These are phyloP conservation scores for Bauhinia variegata DNA, from an alignment of 306 rosid genomes.

Conservation along the genomic window DNA sequence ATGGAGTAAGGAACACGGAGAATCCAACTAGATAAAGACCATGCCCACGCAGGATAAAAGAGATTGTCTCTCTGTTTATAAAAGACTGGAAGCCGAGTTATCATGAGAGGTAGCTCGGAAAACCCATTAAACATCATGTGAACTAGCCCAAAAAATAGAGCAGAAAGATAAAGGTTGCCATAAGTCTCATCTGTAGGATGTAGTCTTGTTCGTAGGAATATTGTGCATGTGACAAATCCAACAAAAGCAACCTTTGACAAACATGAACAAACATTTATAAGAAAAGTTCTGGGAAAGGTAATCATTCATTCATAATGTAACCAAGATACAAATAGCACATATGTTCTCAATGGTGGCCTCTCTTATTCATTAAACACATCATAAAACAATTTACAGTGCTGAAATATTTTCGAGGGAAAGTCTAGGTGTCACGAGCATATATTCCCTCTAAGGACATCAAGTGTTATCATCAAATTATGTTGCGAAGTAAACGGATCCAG, in stretches of 20 bases:
- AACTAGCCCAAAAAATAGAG: slow-evolving; percentile 79
- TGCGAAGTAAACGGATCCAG: not conserved
- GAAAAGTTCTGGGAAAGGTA: no score
- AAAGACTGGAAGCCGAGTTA: slow-evolving; percentile 80
- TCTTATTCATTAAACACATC: not conserved
- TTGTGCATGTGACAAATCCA: slow-evolving; percentile 77
- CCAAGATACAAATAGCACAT: not conserved
- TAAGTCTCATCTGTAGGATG: slow-evolving; percentile 69
- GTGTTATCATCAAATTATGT: not conserved
- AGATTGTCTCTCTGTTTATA: slow-evolving; percentile 87
- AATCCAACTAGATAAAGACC: slow-evolving; percentile 78
- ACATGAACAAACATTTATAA: slow-evolving; percentile 2
- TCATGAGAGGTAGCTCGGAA: slow-evolving; percentile 82
- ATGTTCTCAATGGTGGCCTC: not conserved
- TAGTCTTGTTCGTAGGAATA: slow-evolving; percentile 63
- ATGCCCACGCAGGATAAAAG: slow-evolving; percentile 92
- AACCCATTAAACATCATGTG: slow-evolving; percentile 96
- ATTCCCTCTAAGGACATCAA: not conserved
- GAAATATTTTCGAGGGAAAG: no score
- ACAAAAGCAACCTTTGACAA: slow-evolving; percentile 78
- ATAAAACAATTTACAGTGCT: no score
- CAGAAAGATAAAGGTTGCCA: slow-evolving; percentile 76
- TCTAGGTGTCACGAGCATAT: not conserved
- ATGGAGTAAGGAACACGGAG: slow-evolving; percentile 80
- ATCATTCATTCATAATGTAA: not conserved